Evolutionary conservation across 192 early-diverging fungal genomes (phyloP), one percentile per base, ranked within the genome.

Genomic region (Coemansia sp.): DNA sequence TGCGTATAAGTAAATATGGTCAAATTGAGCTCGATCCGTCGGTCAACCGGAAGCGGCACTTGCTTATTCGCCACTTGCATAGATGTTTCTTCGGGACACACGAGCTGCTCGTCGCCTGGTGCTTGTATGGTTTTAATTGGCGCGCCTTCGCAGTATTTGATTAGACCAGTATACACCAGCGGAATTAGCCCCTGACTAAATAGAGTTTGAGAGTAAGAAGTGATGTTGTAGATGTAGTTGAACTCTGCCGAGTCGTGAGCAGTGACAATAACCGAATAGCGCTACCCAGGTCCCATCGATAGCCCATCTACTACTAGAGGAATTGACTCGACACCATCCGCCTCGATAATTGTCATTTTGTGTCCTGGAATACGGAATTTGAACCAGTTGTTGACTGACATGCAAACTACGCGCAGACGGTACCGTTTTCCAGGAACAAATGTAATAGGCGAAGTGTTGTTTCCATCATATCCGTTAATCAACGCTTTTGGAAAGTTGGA

Each of bases 351-450:
- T 47, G 73, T 70, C 69, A 94, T 70, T 17, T 84, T 75, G 79
- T 92, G 90, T 17, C 86, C 87, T 58, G 90, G 89, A 61, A 94
- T 86, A 45, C 32, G 32, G 7, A 32, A 32, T 7, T 32, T 32
- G 6, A 7, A 32, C 32, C 32, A 32, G 32, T 32, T 77, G 49
- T 88, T 79, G 7, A 85, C 86, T 11, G 85, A 83, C 83, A 88
- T 90, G 67, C 85, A 88, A 63, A 94, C 82, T 19, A 94, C 45
- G 15, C 90, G 86, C 57, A 94, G 56, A 60, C 90, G 87, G 75
- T 92, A 92, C 14, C 84, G 89, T 74, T 90, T 92, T 45, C 86
- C 88, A 1, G 88, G 84, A n/a, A 65, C 63, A 66, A 94, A 87
- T 25, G 51, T 62, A 61, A 91, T 77, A 0, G 72, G 60, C 56